Evolutionary conservation across 371 early-diverging fungal species (phyloP).

Genomic region (Mucor lusitanicus): DNA sequence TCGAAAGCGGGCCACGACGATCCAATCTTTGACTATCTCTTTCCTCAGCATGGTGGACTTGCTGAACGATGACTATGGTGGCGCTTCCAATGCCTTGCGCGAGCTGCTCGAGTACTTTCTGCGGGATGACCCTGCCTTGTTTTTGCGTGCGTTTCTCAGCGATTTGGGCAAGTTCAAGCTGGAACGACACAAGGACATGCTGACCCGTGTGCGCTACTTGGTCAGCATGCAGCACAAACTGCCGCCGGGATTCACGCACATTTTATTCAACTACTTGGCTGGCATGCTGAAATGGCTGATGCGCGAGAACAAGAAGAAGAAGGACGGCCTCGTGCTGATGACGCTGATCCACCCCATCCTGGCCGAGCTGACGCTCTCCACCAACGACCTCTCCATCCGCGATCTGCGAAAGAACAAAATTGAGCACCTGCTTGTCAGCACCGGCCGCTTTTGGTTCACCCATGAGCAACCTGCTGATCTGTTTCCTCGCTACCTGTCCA

Average conservation of each 20-base stretch:
- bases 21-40: conserved; percentile 52
- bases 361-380: conserved; percentile 57
- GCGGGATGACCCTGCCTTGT: conserved; percentile 62
- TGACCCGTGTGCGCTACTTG: conserved; percentile 52
- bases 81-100: conserved; percentile 45
- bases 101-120: conserved; percentile 54
- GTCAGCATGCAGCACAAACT: conserved; percentile 54
- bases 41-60: conserved; percentile 56
- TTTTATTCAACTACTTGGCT: conserved; percentile 65
- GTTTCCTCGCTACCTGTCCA: conserved; percentile 51
- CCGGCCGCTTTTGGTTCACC: conserved; percentile 66
- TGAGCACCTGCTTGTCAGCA: conserved; percentile 54
- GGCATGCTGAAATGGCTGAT: conserved; percentile 66
- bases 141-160: conserved; percentile 57
- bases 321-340: conserved; percentile 48
- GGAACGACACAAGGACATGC: conserved; percentile 39
- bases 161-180: conserved; percentile 52
- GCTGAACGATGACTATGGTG: conserved; percentile 52
- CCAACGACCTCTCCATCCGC: conserved; percentile 60
- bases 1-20: conserved; percentile 45
- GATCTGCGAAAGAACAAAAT: conserved; percentile 69
- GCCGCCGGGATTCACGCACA: conserved; percentile 60
- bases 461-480: conserved; percentile 54
- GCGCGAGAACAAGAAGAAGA: conserved; percentile 32
- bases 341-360: conserved; percentile 54